A percentile compares a stretch with the other conserved stretches of the same genome.
Evolutionary conservation across 108 stramenopile species (phyloP).

Genomic region (Nannochloropsis salina): DNA sequence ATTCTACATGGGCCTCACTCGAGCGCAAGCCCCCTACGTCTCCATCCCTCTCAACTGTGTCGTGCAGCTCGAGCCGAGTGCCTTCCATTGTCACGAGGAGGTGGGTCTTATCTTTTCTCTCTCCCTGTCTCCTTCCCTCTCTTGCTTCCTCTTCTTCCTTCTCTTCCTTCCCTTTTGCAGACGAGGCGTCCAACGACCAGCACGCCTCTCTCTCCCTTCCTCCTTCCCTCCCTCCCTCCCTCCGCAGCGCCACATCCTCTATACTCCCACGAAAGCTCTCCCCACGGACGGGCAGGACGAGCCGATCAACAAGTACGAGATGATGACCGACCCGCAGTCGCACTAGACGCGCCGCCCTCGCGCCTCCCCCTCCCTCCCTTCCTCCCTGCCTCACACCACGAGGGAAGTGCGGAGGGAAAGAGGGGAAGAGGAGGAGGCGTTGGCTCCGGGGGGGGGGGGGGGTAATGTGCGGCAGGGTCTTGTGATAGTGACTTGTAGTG

Average conservation of each 20-base stretch:
- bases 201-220: background rate
- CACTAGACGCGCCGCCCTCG: background rate
- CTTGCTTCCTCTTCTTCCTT: too few species aligned
- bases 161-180: too few species aligned
- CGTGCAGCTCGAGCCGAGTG: conserved; percentile 86
- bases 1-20: conserved; percentile 91
- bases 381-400: background rate
- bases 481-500: too few species aligned
- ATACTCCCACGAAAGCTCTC: background rate
- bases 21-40: conserved; percentile 90
- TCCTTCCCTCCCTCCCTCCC: background rate
- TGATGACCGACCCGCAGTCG: background rate
- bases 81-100: conserved; percentile 87
- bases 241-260: background rate
- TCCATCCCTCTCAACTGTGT: conserved; percentile 93
- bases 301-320: background rate
- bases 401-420: background rate
- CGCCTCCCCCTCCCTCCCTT: background rate
- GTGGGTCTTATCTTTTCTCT: background rate
- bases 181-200: too few species aligned
- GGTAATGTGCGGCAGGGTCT: too few species aligned
- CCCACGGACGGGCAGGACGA: conserved; percentile 13
- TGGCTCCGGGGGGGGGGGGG: too few species aligned
- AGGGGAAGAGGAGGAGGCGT: background rate
- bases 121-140: background rate